Base-by-base conservation (phyloP, 495 filamentous ascomycete species). In the Penicillium roqueforti region DNA sequence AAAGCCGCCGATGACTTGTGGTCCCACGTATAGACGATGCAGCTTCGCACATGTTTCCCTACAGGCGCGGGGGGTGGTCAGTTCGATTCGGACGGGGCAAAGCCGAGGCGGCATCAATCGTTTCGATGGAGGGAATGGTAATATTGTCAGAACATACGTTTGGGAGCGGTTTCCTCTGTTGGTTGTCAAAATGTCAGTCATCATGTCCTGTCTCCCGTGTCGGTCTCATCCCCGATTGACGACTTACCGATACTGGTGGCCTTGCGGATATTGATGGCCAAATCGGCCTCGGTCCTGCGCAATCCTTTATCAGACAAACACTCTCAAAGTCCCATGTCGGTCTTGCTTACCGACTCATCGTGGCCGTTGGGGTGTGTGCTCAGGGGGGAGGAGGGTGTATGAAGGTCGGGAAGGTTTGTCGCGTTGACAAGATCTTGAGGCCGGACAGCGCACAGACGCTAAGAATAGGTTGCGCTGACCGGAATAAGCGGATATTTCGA, bases 1-100 rank as follows among this genome's bases (percentile, higher is more conserved):
- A 98, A 98, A 62, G 91, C 90, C 61, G 84, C 79, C 38, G 92
- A 96, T 57, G 89, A 95, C 76, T 97, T 97, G 78, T 97, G 91
- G 76, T 98, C 93, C 93, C 93, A 98, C 52, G 93, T 97, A 69
- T 98, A 97, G 39, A 98, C 92, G 68, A 98, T 98, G 68, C 90
- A 95, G 65, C 87, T 91, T 54, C 93, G 87, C 55, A 98, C 93
- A 91, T 98, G 93, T 73, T 98, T 98, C 58, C 86, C 84, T 86
- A 56, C 26, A 36, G 37, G 38, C 26, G 26, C n/a, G 48, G 44
- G 51, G 34, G 32, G 16, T 26, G 29, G 54, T 47, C 29, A 61
- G 50, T 36, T 23, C 40, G 34, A 28, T 57, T 50, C 39, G 26
- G 29, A 37, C 25, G 31, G 7, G 42, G 20, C 43, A 46, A 41